Conservation (phyloP, 371 early-diverging fungal species). For the Saksenaea oblongispora region DNA sequence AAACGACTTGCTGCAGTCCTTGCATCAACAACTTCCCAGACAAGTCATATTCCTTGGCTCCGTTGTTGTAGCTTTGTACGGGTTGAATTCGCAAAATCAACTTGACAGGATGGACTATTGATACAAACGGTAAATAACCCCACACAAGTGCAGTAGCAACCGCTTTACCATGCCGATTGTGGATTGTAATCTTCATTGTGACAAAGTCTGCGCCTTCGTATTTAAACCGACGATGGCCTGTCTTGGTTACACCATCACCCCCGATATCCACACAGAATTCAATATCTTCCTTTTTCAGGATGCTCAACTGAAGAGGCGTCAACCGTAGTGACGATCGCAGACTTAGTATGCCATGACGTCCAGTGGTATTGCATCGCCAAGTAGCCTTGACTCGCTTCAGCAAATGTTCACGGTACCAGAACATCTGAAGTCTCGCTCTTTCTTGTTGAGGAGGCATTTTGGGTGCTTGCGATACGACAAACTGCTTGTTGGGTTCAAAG, state of each 20-base stretch:
- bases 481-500: conserved; percentile 74
- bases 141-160: background rate
- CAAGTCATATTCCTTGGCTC: conserved; percentile 65
- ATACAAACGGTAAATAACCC: background rate
- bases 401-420: conserved; percentile 81
- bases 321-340: conserved; percentile 54
- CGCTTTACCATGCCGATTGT: conserved; percentile 47
- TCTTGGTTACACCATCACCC: conserved; percentile 22
- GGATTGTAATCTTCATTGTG: conserved; percentile 49
- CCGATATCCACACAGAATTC: conserved; percentile 50
- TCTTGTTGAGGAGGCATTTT: conserved; percentile 53
- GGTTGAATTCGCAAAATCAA: conserved; percentile 65
- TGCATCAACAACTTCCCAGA: conserved; percentile 61
- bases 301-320: conserved; percentile 49
- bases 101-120: conserved; percentile 52
- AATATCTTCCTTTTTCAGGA: conserved; percentile 62
- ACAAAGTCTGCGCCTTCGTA: conserved; percentile 56
- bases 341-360: conserved; percentile 54
- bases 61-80: conserved; percentile 67
- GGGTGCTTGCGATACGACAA: conserved; percentile 66
- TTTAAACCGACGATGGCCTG: conserved; percentile 40
- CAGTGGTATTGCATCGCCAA: conserved; percentile 47
- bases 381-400: conserved; percentile 55
- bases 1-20: conserved; percentile 58
- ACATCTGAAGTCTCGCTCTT: conserved; percentile 57